A percentile compares a stretch with the other conserved stretches of the same genome.
phyloP scores from a whole-genome alignment of 192 early-diverging fungal species.

The Entomortierella beljakovae region DNA sequence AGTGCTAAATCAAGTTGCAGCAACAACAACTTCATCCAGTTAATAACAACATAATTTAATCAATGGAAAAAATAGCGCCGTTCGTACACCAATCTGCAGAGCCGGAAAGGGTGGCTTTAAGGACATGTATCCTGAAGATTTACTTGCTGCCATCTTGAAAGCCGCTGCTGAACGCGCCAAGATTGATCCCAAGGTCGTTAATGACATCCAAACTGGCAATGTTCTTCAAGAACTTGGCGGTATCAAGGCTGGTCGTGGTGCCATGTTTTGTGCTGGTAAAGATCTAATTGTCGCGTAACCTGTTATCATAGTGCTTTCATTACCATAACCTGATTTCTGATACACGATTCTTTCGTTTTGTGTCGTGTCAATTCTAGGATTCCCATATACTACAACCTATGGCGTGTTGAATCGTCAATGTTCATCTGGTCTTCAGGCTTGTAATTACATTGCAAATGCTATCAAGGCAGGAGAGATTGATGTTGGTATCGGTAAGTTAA shows the following conservation, averaged over 20 bases:
- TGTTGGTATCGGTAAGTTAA: slow-evolving; percentile 78
- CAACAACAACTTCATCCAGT: too few species aligned
- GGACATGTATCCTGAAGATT: slow-evolving; percentile 81
- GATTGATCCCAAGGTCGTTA: slow-evolving; percentile 86
- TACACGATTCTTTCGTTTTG: background rate
- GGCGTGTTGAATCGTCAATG: slow-evolving; percentile 95
- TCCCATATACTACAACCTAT: slow-evolving; percentile 84
- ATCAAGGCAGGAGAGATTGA: slow-evolving; percentile 93
- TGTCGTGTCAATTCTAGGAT: slow-evolving; percentile 35
- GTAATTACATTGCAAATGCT: slow-evolving; percentile 85
- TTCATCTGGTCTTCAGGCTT: slow-evolving; percentile 92
- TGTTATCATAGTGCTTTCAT: background rate
- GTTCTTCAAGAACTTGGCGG: slow-evolving; percentile 91
- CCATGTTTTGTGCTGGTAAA: slow-evolving; percentile 85
- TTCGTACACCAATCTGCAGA: slow-evolving; percentile 89
- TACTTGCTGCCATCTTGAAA: slow-evolving; percentile 73
- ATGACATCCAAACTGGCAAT: slow-evolving; percentile 97
- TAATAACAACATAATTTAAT: too few species aligned
- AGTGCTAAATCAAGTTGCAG: too few species aligned
- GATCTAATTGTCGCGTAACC: background rate
- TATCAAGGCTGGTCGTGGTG: slow-evolving; percentile 91
- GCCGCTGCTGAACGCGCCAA: slow-evolving; percentile 79
- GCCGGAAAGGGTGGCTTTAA: slow-evolving; percentile 94
- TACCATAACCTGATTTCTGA: background rate
- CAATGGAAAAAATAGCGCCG: too few species aligned